Evolutionary conservation across 257 asterid genomes (phyloP).

Genomic region (Knoxia roxburghii): DNA sequence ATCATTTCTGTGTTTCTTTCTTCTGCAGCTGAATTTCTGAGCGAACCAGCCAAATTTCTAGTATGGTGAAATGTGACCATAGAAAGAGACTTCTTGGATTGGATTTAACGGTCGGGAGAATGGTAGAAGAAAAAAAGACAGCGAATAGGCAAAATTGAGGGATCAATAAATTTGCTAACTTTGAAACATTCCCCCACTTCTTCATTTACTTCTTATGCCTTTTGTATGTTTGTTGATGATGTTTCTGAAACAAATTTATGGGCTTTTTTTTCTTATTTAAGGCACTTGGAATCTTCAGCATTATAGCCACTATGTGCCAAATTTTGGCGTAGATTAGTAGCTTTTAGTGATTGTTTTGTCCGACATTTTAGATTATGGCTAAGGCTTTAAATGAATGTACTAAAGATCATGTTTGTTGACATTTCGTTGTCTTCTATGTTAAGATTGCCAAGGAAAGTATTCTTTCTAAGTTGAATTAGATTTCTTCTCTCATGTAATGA

Average conservation of each 20-base stretch:
- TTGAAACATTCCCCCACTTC: neutral
- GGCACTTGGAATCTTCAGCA: conserved; percentile 2
- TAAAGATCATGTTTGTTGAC: too few species aligned
- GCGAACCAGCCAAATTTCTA: conserved; percentile 10
- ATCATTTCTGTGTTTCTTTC: neutral
- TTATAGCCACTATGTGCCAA: conserved; percentile 2
- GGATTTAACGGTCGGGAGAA: conserved; percentile 21
- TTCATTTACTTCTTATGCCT: neutral
- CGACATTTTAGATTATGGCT: too few species aligned
- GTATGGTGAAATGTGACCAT: neutral
- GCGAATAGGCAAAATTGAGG: neutral
- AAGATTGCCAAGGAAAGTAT: too few species aligned
- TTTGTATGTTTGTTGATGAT: neutral
- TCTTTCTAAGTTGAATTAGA: too few species aligned
- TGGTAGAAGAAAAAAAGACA: neutral
- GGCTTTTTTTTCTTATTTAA: neutral
- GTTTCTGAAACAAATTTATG: neutral
- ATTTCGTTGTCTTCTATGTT: too few species aligned
- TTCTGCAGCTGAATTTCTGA: conserved; percentile 9
- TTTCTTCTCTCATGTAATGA: too few species aligned
- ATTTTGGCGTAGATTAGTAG: neutral
- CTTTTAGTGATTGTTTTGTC: too few species aligned
- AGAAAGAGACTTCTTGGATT: conserved; percentile 1
- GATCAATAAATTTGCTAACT: neutral
- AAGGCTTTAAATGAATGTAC: too few species aligned